A percentile compares a stretch with the other conserved stretches of the same genome.
Conservation (phyloP, 2,329 filamentous ascomycete genomes). For the Aspergillus sp. region DNA sequence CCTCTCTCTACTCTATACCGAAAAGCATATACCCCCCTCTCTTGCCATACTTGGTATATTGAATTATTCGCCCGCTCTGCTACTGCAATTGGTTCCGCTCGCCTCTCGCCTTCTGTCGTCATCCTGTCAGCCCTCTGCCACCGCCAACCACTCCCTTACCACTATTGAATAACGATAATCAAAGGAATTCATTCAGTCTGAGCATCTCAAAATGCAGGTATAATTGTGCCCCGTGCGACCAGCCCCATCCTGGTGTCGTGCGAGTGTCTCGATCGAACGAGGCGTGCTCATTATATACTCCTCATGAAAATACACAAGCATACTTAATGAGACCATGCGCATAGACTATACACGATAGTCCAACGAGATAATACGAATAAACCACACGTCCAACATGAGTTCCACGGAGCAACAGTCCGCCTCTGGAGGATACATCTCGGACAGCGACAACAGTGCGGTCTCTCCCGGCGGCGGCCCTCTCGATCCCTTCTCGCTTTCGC, state of each 20-base stretch:
- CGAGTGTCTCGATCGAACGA: too few relatives aligned
- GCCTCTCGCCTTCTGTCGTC: neutral
- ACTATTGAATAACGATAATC: too few relatives aligned
- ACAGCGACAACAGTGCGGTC: conserved; percentile 11
- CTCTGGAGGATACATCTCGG: conserved; percentile 8
- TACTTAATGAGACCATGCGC: neutral
- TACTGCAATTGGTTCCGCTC: neutral
- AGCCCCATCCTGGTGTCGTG: too few relatives aligned
- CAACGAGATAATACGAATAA: neutral
- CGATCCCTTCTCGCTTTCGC: conserved; percentile 42
- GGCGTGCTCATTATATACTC: too few relatives aligned
- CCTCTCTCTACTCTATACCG: too few relatives aligned
- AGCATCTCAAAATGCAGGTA: neutral
- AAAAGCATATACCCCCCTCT: neutral
- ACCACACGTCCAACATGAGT: neutral
- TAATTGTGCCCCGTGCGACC: neutral
- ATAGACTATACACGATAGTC: neutral
- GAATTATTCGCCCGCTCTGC: too few relatives aligned
- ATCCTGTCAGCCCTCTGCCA: neutral
- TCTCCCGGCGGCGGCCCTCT: conserved; percentile 13
- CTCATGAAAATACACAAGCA: too few relatives aligned
- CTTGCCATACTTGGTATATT: too few relatives aligned
- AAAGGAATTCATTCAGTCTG: neutral
- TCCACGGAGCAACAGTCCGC: neutral
- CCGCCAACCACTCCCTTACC: neutral